Base-by-base conservation (phyloP, 768 basidiomycete genomes). In the Suillus bovinus region DNA sequence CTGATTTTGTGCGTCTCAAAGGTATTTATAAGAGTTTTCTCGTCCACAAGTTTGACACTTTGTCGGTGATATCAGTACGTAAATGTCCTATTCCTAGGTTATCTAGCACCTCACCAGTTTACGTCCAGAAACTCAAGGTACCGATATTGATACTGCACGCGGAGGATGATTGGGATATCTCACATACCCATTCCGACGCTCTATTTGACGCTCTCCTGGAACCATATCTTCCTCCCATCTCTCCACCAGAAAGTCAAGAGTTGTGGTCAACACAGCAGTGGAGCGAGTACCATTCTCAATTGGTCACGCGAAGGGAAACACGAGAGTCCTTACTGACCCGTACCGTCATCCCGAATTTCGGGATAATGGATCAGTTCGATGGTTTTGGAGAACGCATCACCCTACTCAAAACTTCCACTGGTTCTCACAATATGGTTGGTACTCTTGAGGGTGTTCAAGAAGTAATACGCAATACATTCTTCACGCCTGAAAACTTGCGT, bases 91-190 rank as follows among this genome's bases (percentile, higher is more conserved):
- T 49, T 5, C 7, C 20, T 62, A n/a, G 31, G 4, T 9, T n/a
- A 8, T 29, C 13, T 11, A 31, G 1, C 33, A 41, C 46, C 57
- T 44, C 1, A 36, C 24, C 54, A 49, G 67, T 58, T 20, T 58
- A 27, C 41, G 24, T 33, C 41, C 69, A 93, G 91, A 79, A 81
- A 61, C 83, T 93, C 66, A 84, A 85, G 66, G 83, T 84, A 0
- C 86, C 89, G 10, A 81, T 91, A 8, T 77, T 94, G 41, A 81
- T 95, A 64, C 86, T 82, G 0, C 93, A 95, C 71, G 86, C 93
- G 8, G 78, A 82, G 63, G 80, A 93, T 71, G 93, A 95, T 74
- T 79, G 76, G 67, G 87, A 91, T 27, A 93, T 94, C 53, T 87
- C 88, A 0, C 79, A 85, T 66, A 77, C 81, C 0, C 93, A 95